Percentiles rank a stretch among this genome's conserved stretches.
Conservation (phyloP, 768 basidiomycete genomes). For the Rhizopogon vesiculosus region DNA sequence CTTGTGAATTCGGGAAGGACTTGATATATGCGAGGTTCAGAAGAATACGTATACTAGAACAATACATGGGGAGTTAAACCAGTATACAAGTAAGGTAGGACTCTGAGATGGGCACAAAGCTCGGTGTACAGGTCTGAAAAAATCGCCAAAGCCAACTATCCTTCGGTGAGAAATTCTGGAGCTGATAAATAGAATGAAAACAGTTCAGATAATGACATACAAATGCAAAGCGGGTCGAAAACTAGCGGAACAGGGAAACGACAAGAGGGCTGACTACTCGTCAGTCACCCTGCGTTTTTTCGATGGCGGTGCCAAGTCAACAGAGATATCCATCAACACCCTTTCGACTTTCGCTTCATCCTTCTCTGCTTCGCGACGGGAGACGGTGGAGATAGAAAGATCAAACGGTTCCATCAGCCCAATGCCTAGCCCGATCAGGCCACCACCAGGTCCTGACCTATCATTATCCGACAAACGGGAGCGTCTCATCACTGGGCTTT, state of each 20-base stretch:
- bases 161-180: slow-evolving; percentile 1
- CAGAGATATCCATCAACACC: slow-evolving; percentile 14
- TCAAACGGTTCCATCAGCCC: slow-evolving; percentile 52
- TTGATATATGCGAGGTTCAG: too few relatives aligned
- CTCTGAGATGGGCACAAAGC: slow-evolving; percentile 6
- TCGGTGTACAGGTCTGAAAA: slow-evolving; percentile 1
- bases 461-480: slow-evolving; percentile 15
- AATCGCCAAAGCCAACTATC: slow-evolving; percentile 4
- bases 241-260: background rate
- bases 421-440: slow-evolving; percentile 33
- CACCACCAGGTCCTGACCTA: slow-evolving; percentile 24
- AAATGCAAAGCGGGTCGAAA: slow-evolving; percentile 1
- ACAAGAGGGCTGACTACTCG: slow-evolving; percentile 8
- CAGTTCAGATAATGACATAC: slow-evolving; percentile 1
- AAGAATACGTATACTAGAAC: background rate
- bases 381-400: slow-evolving; percentile 26
- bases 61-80: slow-evolving; percentile 25
- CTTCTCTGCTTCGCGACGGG: slow-evolving; percentile 7
- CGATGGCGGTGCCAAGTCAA: slow-evolving; percentile 35
- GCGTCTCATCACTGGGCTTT: slow-evolving; percentile 49
- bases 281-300: slow-evolving; percentile 47
- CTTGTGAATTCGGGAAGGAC: too few relatives aligned
- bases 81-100: slow-evolving; percentile 29
- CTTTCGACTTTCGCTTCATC: slow-evolving; percentile 32
- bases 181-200: slow-evolving; percentile 8